These are phyloP conservation scores for Choricystis sp. DNA, from an alignment of 139 green algal species.

Conservation along the genomic window DNA sequence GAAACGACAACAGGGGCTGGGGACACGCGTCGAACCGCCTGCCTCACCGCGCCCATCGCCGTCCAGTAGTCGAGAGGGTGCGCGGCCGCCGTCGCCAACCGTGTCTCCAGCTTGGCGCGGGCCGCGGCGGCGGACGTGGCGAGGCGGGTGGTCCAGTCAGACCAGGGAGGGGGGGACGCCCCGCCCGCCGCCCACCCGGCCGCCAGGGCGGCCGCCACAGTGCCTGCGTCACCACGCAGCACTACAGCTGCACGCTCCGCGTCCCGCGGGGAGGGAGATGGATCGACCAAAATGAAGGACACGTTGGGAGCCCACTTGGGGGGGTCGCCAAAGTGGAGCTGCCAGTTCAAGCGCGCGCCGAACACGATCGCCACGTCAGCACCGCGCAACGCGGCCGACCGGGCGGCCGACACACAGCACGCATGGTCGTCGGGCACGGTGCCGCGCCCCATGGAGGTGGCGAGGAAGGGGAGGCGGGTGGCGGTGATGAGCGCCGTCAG, in stretches of 20 bases:
- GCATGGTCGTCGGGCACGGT: conserved; percentile 45
- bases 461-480: conserved; percentile 43
- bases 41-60: conserved; percentile 30
- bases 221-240: conserved; percentile 31
- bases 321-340: conserved; percentile 61
- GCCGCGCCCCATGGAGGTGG: conserved; percentile 59
- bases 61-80: conserved; percentile 44
- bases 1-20: conserved; percentile 33
- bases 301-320: conserved; percentile 34
- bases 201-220: conserved; percentile 20
- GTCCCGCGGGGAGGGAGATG: conserved; percentile 21
- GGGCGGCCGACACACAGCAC: conserved; percentile 36
- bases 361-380: conserved; percentile 55
- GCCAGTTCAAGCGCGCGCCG: conserved; percentile 61
- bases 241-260: conserved; percentile 13
- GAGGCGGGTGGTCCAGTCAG: conserved; percentile 7
- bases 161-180: background rate
- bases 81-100: conserved; percentile 5
- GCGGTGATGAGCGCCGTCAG: conserved; percentile 30
- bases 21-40: conserved; percentile 14
- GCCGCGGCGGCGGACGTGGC: conserved; percentile 9
- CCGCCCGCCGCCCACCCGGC: conserved; percentile 8
- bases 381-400: conserved; percentile 36
- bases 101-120: conserved; percentile 18
- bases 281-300: conserved; percentile 57